Evolutionary conservation across 83 land plant genomes (phyloP).

Genomic region (Picea abies): DNA sequence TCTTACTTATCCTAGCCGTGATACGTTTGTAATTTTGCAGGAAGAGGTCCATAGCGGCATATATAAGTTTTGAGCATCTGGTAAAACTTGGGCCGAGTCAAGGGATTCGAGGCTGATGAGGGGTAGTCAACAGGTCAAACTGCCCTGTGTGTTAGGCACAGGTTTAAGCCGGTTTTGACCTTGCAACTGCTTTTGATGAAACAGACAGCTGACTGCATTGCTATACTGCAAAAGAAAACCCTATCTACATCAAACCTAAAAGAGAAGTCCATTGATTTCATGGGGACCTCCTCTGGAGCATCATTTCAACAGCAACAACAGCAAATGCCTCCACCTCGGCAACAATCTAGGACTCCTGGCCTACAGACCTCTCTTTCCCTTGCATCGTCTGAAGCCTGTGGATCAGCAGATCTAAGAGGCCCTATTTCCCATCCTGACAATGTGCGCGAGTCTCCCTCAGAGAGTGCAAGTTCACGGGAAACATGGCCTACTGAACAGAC

Average conservation of each 20-base stretch:
- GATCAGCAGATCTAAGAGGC: slow-evolving; percentile 34
- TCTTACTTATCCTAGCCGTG: no score
- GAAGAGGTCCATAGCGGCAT: neutral
- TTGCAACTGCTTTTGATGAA: neutral
- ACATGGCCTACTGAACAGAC: slow-evolving; percentile 71
- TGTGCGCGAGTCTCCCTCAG: slow-evolving; percentile 75
- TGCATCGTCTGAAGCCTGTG: slow-evolving; percentile 64
- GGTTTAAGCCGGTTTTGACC: neutral
- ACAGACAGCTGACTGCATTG: neutral
- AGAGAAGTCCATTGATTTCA: slow-evolving; percentile 6
- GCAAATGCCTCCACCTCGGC: slow-evolving; percentile 31
- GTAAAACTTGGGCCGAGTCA: neutral
- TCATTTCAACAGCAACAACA: slow-evolving; percentile 50
- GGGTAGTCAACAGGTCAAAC: neutral
- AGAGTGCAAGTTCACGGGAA: slow-evolving; percentile 91
- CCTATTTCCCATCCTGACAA: slow-evolving; percentile 63
- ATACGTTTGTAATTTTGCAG: neutral
- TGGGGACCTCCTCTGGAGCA: slow-evolving; percentile 68
- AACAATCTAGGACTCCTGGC: slow-evolving; percentile 32
- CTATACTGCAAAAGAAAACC: neutral
- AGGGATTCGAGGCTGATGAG: neutral
- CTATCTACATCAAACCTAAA: neutral
- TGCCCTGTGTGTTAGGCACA: neutral
- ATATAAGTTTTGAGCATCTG: neutral
- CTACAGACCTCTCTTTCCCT: slow-evolving; percentile 74